Evolutionary conservation across 1,139 yeast genomes (phyloP), one percentile per base, ranked within the genome.

Genomic region (Blastobotrys arbuscula): DNA sequence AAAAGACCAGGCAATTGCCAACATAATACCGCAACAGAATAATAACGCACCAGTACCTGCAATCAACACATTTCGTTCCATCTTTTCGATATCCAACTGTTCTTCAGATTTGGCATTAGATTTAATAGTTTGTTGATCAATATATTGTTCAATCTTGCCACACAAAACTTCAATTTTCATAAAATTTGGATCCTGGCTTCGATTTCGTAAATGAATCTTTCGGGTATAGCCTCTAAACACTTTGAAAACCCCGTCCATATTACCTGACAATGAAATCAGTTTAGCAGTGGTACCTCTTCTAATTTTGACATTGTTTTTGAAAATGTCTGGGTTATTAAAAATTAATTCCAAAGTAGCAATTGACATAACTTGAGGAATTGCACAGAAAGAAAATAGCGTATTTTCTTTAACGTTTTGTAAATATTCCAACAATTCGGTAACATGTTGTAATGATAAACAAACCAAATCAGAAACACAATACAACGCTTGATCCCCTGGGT

Each of bases 331-430:
- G 69, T 94, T 94, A 65, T 86, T 83, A 73, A 85, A 90, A 38
- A 92, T 85, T 50, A 83, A 74, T 23, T 92, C 90, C 59, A 92
- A 74, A 0, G 97, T 88, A 8, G 97, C 97, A 64, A 92, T 84
- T 38, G 97, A 96, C 98, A 92, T 92, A 30, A 90, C 97, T 69
- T 92, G 98, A 18, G 98, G 98, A 63, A 92, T 92, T 16, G 97
- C 90, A 71, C 97, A 90, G 72, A 92, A 92, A 57, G 82, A 84
- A 73, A 88, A 92, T 46, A 84, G 72, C 0, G 96, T 81, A 50
- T 85, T 87, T 62, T 94, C 98, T 53, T 78, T 77, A 44, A 92
- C 79, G 57, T 82, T 74, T 23, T 94, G 77, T 51, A 94, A 75
- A 64, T 86, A 94, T 50, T 78, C 77, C 60, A 94, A 74, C 33